Evolutionary conservation across 176 grass and related monocot genomes (phyloP), one percentile per base, ranked within the genome.

Genomic region (Cymbopogon citratus): DNA sequence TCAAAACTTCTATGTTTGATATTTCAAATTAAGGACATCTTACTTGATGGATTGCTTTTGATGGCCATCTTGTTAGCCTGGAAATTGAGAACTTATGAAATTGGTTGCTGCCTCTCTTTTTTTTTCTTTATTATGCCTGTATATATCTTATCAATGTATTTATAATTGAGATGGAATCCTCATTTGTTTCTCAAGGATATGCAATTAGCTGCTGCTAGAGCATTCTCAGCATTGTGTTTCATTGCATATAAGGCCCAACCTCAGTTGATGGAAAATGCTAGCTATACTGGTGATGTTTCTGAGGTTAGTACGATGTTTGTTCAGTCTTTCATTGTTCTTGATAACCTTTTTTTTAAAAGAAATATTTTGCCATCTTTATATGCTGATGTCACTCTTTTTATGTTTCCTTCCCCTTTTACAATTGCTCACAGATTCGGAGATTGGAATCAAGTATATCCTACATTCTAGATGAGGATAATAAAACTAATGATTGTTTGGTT

Each of bases 181-280:
- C 56, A 36, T 87, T 73, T 85, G 15, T 63, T 84, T 75, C 0
- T 27, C 75, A 85, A 97, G 94, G 90, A 56, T 69, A 84, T 94
- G 82, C 95, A 98, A 91, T 29, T 79, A 52, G 88, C 84, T 86
- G 84, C 95, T 6, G 75, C 84, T 69, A 87, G 84, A 92, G 78
- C 76, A 76, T 81, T 98, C 67, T 94, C 95, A 79, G 80, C 83
- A 74, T 69, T 91, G 23, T 98, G 90, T 72, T 77, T 91, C 71
- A 57, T 92, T 86, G 81, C 86, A 35, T 89, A 90, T 70, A 93
- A 82, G 91, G 81, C 72, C 26, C 90, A 97, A 77, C 83, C 83
- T 48, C 79, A 88, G 74, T 57, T 90, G 28, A 74, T 80, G 52
- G 95, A 98, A 70, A 89, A 86, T 88, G 77, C 82, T 77, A 95